Evolutionary conservation across 176 grass and related monocot genomes (phyloP), one percentile per base, ranked within the genome.

Genomic region (Chloris gayana): DNA sequence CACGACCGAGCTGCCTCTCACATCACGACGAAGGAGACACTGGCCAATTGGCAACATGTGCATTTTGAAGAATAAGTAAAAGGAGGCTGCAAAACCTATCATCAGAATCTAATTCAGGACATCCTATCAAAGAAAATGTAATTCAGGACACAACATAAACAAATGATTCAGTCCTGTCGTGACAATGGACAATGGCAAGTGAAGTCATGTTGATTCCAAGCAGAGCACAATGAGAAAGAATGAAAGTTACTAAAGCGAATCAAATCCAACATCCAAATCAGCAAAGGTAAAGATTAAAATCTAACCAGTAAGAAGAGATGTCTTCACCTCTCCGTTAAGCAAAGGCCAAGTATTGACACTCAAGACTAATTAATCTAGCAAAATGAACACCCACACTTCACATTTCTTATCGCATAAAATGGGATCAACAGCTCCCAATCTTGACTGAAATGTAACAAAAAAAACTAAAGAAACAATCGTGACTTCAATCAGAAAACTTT

Each of bases 221-320:
- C 54, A 66, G 45, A 27, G 73, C 56, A 44, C 27, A 82, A 72
- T 0, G 31, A 22, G 30, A 76, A 66, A 44, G 34, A 46, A 66
- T 72, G 77, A 70, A 76, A 80, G 54, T 35, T 35, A 77, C 42
- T 60, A 89, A 85, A 72, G 56, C 39, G 42, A 26, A 37, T 4
- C 14, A 18, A 76, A 32, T 46, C 69, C 22, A 53, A 77, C 65
- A 77, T 49, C 9, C 22, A 46, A 47, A 77, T 67, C 14, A 56
- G 66, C 47, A 69, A 45, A 85, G n/a, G 64, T 51, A 4, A 25
- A 2, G 3, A 21, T 61, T 70, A 57, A 30, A 57, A 27, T 66
- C 34, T 83, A 56, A 72, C 58, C 29, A 37, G 15, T 57, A 71
- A 76, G 21, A 63, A 75, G 17, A 75, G 38, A 7, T 79, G 19